Base-by-base conservation (phyloP, 2,329 filamentous ascomycete genomes). In the Coleophoma crateriformis region DNA sequence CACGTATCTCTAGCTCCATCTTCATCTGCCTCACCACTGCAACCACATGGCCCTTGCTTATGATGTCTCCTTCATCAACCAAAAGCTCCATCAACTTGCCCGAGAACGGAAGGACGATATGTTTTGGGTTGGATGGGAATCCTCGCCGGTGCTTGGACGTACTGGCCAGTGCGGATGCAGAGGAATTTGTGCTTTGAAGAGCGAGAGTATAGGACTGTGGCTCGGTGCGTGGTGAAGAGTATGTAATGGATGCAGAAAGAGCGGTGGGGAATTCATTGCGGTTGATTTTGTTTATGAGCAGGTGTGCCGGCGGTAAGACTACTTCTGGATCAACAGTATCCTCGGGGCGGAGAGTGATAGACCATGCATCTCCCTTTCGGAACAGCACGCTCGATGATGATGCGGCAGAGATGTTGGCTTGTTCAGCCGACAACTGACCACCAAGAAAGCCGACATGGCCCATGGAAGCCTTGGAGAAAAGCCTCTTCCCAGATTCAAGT, bases 11-110 rank as follows among this genome's bases (percentile, higher is more conserved):
- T n/a, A 85, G 64, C 55, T 85, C 82, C 81, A 85, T 85, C 64
- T 85, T 85, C 80, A 84, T 84, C 64, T 85, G 81, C 63, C 78
- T 77, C 17, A 85, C 74, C 15, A 85, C 78, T 7, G 69, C 77
- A 55, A 85, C 67, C 0, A 76, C 65, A 37, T 83, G 74, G 1
- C 78, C 77, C 52, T 75, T 67, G 17, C 61, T 62, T 0, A 81
- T 65, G 7, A 61, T 55, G 51, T 81, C 75, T 0, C 77, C 77
- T 4, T 72, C 70, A 6, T 77, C 70, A 0, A 84, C 78, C 2
- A 79, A 58, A 1, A 85, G 66, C 60, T 85, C 81, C 2, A 84
- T 74, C 22, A 85, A 55, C 51, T 78, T 81, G 0, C 81, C 82
- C 0, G 77, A 72, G 13, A 85, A 74, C 0, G 80, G 80, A 7